Conservation (phyloP, 192 early-diverging fungal species). For the Coemansia sp. region DNA sequence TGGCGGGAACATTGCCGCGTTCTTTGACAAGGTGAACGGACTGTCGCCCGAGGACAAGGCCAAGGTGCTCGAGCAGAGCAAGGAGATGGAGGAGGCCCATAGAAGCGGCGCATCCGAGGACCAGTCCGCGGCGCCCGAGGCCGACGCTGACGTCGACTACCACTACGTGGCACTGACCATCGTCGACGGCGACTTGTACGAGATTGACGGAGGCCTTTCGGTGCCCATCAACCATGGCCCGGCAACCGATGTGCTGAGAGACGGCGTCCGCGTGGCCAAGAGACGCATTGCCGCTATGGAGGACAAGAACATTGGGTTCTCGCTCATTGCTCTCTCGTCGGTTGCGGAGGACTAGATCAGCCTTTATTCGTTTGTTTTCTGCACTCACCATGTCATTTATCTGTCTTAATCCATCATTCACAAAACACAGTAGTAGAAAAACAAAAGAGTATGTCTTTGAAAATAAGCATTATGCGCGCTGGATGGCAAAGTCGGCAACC, state of each 20-base stretch:
- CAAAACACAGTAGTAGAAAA: neutral
- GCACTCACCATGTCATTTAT: neutral
- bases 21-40: conserved; percentile 63
- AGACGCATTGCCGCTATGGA: conserved; percentile 25
- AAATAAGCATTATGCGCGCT: conserved; percentile 3
- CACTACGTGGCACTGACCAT: conserved; percentile 90
- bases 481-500: conserved; percentile 30
- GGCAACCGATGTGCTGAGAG: conserved; percentile 59
- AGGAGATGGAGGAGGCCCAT: conserved; percentile 61
- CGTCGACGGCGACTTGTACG: conserved; percentile 76
- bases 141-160: conserved; percentile 75
- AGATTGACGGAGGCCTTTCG: conserved; percentile 83
- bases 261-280: conserved; percentile 23
- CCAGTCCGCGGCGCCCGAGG: conserved; percentile 69
- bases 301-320: conserved; percentile 15
- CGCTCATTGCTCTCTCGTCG: conserved; percentile 28
- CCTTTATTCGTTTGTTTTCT: neutral
- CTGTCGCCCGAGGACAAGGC: conserved; percentile 76
- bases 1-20: conserved; percentile 57
- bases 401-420: neutral
- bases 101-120: conserved; percentile 57
- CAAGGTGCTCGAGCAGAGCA: conserved; percentile 64
- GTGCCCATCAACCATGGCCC: conserved; percentile 86
- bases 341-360: neutral
- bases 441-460: neutral